These are phyloP conservation scores for Bremia lactucae DNA, from an alignment of 352 stramenopile genomes.

Conservation along the genomic window DNA sequence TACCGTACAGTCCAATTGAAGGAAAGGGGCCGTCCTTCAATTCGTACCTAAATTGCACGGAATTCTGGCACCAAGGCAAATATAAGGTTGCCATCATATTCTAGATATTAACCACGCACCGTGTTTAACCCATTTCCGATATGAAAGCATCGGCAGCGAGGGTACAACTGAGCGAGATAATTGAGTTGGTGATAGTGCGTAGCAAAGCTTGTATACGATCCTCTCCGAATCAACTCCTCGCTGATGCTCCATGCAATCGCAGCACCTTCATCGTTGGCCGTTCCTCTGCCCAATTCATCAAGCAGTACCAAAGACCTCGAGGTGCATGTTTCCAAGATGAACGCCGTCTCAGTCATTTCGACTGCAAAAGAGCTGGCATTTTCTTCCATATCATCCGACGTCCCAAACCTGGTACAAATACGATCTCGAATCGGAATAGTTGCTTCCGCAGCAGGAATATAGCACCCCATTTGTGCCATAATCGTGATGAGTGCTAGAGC, in stretches of 20 bases:
- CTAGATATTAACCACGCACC: slow-evolving; percentile 15
- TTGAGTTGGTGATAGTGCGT: slow-evolving; percentile 85
- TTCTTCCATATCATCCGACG: slow-evolving; percentile 89
- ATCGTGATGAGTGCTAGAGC: slow-evolving; percentile 83
- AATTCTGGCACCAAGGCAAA: slow-evolving; percentile 24
- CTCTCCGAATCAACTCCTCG: slow-evolving; percentile 64
- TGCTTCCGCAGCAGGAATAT: slow-evolving; percentile 76
- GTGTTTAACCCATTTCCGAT: slow-evolving; percentile 36
- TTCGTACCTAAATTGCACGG: slow-evolving; percentile 46
- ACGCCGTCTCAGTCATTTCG: slow-evolving; percentile 86
- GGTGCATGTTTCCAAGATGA: slow-evolving; percentile 73
- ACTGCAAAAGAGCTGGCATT: slow-evolving; percentile 88
- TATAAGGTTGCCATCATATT: not conserved
- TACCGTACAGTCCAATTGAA: slow-evolving; percentile 62
- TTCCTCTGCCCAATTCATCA: slow-evolving; percentile 87
- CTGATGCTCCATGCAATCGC: slow-evolving; percentile 84
- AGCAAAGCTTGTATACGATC: slow-evolving; percentile 81
- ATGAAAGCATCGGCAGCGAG: slow-evolving; percentile 59
- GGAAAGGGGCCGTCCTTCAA: slow-evolving; percentile 58
- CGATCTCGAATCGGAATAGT: slow-evolving; percentile 77
- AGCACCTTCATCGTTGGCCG: slow-evolving; percentile 81
- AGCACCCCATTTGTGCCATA: slow-evolving; percentile 86
- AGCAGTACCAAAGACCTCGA: slow-evolving; percentile 76
- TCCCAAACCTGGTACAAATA: slow-evolving; percentile 88
- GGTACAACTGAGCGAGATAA: slow-evolving; percentile 47